These are phyloP conservation scores for Pythium sp. DNA, from an alignment of 352 stramenopile species.

Conservation along the genomic window DNA sequence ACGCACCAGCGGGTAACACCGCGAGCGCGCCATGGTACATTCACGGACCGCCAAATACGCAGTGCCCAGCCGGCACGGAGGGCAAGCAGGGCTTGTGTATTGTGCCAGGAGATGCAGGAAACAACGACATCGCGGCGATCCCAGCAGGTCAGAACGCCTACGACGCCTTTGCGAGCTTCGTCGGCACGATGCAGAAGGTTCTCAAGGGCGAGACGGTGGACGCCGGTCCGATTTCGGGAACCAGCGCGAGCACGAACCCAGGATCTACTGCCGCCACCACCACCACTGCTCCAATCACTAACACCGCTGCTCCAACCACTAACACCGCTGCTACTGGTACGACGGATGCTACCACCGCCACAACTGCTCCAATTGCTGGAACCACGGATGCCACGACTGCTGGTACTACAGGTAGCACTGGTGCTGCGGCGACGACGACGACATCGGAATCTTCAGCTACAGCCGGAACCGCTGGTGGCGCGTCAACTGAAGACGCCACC, in stretches of 20 bases:
- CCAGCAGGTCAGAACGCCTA: conserved; percentile 53
- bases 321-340: neutral
- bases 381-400: neutral
- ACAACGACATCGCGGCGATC: conserved; percentile 54
- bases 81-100: conserved; percentile 46
- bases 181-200: conserved; percentile 48
- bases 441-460: conserved; percentile 7
- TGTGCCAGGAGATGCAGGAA: conserved; percentile 41
- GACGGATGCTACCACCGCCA: neutral
- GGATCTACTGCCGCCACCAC: neutral
- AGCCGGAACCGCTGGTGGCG: neutral
- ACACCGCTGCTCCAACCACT: neutral
- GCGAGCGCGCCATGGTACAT: conserved; percentile 56
- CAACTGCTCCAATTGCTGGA: conserved; percentile 1
- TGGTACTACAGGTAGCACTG: neutral
- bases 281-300: conserved; percentile 1
- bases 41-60: conserved; percentile 40
- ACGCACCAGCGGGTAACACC: conserved; percentile 52
- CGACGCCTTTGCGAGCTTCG: conserved; percentile 54
- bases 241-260: conserved; percentile 14
- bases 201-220: conserved; percentile 32
- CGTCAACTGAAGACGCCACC: neutral
- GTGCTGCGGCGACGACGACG: conserved; percentile 1
- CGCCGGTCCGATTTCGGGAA: conserved; percentile 19
- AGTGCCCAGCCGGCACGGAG: conserved; percentile 49